Evolutionary conservation across 2,329 filamentous ascomycete species (phyloP).

Genomic region (Polychaeton citri): DNA sequence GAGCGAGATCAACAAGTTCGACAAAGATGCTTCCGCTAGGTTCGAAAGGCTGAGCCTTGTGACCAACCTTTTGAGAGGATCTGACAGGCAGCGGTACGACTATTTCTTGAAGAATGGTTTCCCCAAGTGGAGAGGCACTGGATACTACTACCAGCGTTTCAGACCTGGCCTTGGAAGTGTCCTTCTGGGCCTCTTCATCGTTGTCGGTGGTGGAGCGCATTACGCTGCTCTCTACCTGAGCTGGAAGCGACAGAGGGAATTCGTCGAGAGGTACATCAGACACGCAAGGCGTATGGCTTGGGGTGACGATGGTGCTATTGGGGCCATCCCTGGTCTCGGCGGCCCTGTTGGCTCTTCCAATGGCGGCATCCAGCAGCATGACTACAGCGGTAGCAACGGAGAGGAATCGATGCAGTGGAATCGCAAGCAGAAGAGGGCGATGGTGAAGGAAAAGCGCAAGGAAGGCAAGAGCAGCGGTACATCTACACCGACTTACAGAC

Average conservation of each 20-base stretch:
- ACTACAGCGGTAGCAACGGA: constrained; percentile 25
- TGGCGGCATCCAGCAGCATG: constrained; percentile 33
- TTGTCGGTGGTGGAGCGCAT: constrained; percentile 73
- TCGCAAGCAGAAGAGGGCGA: constrained; percentile 73
- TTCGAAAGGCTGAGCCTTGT: constrained; percentile 78
- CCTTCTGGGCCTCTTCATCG: constrained; percentile 64
- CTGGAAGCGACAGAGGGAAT: constrained; percentile 83
- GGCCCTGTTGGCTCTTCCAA: constrained; percentile 20
- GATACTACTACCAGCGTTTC: constrained; percentile 95
- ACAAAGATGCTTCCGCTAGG: constrained; percentile 69
- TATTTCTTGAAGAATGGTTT: constrained; percentile 90
- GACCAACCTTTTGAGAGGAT: constrained; percentile 70
- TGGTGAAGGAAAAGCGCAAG: constrained; percentile 72
- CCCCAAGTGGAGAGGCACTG: constrained; percentile 90
- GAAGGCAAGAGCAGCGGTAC: constrained; percentile 35
- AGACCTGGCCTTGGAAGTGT: constrained; percentile 81
- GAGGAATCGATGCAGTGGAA: constrained; percentile 48
- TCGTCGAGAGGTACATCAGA: constrained; percentile 81
- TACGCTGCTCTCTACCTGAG: constrained; percentile 74
- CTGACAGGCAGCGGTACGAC: constrained; percentile 77
- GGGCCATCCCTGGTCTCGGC: constrained; percentile 54
- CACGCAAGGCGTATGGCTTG: constrained; percentile 80
- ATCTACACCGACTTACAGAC: constrained; percentile 8
- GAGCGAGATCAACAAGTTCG: constrained; percentile 60
- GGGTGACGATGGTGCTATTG: constrained; percentile 62